Base-by-base conservation (phyloP, 495 filamentous ascomycete genomes). In the Penicillium malachiteum region DNA sequence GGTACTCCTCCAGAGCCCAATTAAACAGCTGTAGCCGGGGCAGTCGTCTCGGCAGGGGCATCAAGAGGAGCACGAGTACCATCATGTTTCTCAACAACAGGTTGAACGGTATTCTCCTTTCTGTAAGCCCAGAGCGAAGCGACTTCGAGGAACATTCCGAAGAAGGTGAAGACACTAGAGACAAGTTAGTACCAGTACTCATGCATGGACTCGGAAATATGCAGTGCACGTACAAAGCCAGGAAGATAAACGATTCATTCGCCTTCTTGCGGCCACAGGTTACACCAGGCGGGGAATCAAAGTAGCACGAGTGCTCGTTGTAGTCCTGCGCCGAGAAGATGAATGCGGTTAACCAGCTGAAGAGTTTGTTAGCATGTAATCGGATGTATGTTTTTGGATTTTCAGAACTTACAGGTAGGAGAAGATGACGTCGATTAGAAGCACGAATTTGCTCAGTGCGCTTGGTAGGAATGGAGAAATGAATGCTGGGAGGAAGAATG, bases 381-480 rank as follows among this genome's bases (percentile, higher is more conserved):
- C n/a, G n/a, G n/a, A n/a, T n/a, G n/a, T n/a, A n/a, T n/a, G n/a
- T n/a, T n/a, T n/a, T n/a, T n/a, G n/a, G n/a, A n/a, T n/a, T n/a
- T n/a, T n/a, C n/a, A n/a, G n/a, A n/a, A n/a, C 69, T 26, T 72
- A 78, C 75, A 86, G 79, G 58, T 86, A 85, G 2, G 82, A 84
- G 69, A 86, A 85, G 58, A 85, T 69, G 30, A 85, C 60, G 62
- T 84, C 82, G 65, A 86, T 82, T 0, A 75, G 52, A 21, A 84
- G 66, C 37, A 81, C 67, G 31, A 74, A 76, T 50, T 70, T 72
- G 68, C 71, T 67, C 12, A 78, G 61, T 3, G 59, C 44, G 5
- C 70, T 72, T 3, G 78, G 74, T 52, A 76, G 67, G 51, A 78
- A 74, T 21, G 77, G 76, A 21, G 84, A 78, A 50, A 84, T 56